Percentiles rank a stretch among this genome's conserved stretches.
These are phyloP conservation scores for Atkinsonella hypoxylon DNA, from an alignment of 2,329 filamentous ascomycete genomes.

Conservation along the genomic window DNA sequence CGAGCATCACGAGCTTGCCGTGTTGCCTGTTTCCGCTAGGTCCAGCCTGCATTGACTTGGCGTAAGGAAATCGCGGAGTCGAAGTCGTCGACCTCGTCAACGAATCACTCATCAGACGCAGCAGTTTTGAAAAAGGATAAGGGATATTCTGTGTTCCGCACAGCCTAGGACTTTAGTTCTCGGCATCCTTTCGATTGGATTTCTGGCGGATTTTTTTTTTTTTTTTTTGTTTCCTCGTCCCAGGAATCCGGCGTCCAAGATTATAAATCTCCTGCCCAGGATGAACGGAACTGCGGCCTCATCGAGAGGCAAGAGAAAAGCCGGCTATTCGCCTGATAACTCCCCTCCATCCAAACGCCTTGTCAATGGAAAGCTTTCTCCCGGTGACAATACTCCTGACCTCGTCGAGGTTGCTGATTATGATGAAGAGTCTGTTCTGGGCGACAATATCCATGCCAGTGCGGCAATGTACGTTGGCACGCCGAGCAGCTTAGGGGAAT, in stretches of 20 bases:
- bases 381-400: slow-evolving; percentile 38
- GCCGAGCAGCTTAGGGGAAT: slow-evolving; percentile 46
- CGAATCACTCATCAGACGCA: background rate
- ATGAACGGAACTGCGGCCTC: slow-evolving; percentile 33
- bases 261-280: slow-evolving; percentile 7
- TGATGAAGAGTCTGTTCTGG: slow-evolving; percentile 29
- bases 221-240: too few species aligned
- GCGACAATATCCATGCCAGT: slow-evolving; percentile 26
- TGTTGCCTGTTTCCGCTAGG: slow-evolving; percentile 1
- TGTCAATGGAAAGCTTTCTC: slow-evolving; percentile 36
- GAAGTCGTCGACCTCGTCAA: background rate
- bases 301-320: slow-evolving; percentile 40
- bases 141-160: background rate
- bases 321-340: slow-evolving; percentile 28
- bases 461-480: slow-evolving; percentile 24
- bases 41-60: background rate
- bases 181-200: background rate
- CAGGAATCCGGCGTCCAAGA: background rate
- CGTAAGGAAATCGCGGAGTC: background rate
- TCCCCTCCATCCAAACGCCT: slow-evolving; percentile 23
- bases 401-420: slow-evolving; percentile 21
- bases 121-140: too few species aligned
- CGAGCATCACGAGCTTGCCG: slow-evolving; percentile 7
- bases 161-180: background rate
- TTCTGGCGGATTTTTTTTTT: slow-evolving; percentile 4